phyloP scores from a whole-genome alignment of 768 basidiomycete species.

The Tubosaeta sp. region DNA sequence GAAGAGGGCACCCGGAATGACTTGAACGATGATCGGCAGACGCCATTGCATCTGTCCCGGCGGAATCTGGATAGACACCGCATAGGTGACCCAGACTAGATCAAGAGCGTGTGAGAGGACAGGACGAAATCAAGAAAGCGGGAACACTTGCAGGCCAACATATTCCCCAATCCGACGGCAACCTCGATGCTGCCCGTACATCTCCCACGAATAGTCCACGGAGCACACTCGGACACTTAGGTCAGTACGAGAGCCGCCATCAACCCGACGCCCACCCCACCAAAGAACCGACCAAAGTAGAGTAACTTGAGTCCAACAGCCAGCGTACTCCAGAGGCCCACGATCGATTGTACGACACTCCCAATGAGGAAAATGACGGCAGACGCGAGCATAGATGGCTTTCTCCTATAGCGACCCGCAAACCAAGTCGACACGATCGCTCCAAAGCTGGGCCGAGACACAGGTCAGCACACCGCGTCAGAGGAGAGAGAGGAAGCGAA shows the following conservation, averaged over 20 bases:
- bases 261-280: conserved; percentile 45
- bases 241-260: conserved; percentile 34
- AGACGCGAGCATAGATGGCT: conserved; percentile 29
- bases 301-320: conserved; percentile 25
- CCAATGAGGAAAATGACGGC: conserved; percentile 33
- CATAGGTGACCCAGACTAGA: conserved; percentile 36
- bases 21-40: no score
- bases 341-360: conserved; percentile 31
- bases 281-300: conserved; percentile 48
- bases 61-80: conserved; percentile 7
- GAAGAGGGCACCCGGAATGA: conserved; percentile 19
- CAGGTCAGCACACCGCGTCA: neutral
- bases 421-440: no score
- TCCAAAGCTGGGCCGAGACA: no score
- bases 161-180: conserved; percentile 29
- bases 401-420: conserved; percentile 39
- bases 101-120: neutral
- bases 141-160: conserved; percentile 31
- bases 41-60: no score
- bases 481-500: neutral
- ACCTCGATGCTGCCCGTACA: conserved; percentile 34
- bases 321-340: conserved; percentile 29
- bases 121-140: neutral
- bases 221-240: conserved; percentile 37
- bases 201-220: conserved; percentile 35